A percentile compares a stretch with the other conserved stretches of the same genome.
These are phyloP conservation scores for Sedum album DNA, from an alignment of 164 flowering plant species.

Conservation along the genomic window DNA sequence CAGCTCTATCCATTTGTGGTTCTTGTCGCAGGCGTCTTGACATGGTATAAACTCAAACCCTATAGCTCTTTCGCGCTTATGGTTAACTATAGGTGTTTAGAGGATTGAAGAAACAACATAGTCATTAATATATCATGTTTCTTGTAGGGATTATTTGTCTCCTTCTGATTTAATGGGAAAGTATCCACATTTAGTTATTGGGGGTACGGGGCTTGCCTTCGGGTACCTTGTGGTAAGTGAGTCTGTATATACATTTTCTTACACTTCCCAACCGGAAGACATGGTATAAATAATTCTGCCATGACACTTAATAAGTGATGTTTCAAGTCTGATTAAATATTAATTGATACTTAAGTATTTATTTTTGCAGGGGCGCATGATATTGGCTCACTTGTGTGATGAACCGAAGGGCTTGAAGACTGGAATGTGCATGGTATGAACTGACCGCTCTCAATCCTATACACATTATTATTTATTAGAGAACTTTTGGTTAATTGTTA, in stretches of 20 bases:
- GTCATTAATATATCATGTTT: not conserved
- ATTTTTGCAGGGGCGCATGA: slow-evolving; percentile 85
- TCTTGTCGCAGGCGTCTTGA: slow-evolving; percentile 67
- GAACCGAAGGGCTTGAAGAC: slow-evolving; percentile 99
- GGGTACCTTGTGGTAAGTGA: slow-evolving; percentile 88
- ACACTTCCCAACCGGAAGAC: not conserved
- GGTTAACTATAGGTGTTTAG: not conserved
- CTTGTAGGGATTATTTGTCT: slow-evolving; percentile 83
- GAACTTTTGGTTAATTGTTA: no score
- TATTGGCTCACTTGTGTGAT: slow-evolving; percentile 93
- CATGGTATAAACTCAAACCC: slow-evolving; percentile 44
- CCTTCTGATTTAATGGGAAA: slow-evolving; percentile 61
- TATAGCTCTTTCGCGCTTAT: not conserved
- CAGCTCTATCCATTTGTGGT: slow-evolving; percentile 84
- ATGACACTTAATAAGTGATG: not conserved
- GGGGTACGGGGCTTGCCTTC: slow-evolving; percentile 95
- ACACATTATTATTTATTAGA: no score
- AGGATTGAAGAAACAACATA: not conserved
- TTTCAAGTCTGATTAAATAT: not conserved
- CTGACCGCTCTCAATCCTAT: not conserved
- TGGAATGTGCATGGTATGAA: slow-evolving; percentile 83
- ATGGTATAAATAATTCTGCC: not conserved
- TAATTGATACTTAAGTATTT: not conserved
- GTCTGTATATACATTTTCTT: not conserved
- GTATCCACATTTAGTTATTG: slow-evolving; percentile 71